Base-by-base conservation (phyloP, 352 stramenopile species). In the Phytophthora tentaculata region DNA sequence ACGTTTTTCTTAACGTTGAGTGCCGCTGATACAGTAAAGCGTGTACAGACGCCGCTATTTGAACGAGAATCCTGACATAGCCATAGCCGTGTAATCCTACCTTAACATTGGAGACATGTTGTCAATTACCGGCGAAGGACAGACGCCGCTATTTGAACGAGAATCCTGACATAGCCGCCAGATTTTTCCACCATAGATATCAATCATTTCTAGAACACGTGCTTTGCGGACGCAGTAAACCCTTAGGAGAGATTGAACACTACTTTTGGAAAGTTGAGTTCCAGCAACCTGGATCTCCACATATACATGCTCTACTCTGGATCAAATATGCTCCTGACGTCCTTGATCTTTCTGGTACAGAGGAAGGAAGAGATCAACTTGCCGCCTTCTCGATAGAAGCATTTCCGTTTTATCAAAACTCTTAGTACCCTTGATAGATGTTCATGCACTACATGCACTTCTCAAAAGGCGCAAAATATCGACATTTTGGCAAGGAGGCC, bases 181-280 rank as follows among this genome's bases (percentile, higher is more conserved):
- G 28, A 32, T 32, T 8, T 32, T 32, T 32, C 8, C 28, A 32
- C 28, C 28, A 32, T 32, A 32, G 3, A 32, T 32, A 8, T 8
- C 8, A 32, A 32, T 32, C 28, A 32, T 32, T 32, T 32, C 28
- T 32, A 3, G 28, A 32, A 3, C 28, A 32, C 28, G 28, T 32
- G 9, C 9, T 39, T 5, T 39, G 32, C 9, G 10, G 32, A 9
- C 32, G 9, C n/a, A n/a, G n/a, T n/a, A 7, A 13, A 20, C 58
- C 67, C 5, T 20, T 78, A 0, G 70, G 65, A 2, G 47, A 67
- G 20, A 67, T 74, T 17, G 24, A 13, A 0, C 61, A 72, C n/a
- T 68, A 49, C 12, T 64, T 78, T 39, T 78, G 71, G 71, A 26
- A 62, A 7, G 59, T 76, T 0, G 56, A 75, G 22, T 69, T 73